Percentiles rank a stretch among this genome's conserved stretches.
Conservation (phyloP, 331 rosid species). For the Spiraea crenata region DNA sequence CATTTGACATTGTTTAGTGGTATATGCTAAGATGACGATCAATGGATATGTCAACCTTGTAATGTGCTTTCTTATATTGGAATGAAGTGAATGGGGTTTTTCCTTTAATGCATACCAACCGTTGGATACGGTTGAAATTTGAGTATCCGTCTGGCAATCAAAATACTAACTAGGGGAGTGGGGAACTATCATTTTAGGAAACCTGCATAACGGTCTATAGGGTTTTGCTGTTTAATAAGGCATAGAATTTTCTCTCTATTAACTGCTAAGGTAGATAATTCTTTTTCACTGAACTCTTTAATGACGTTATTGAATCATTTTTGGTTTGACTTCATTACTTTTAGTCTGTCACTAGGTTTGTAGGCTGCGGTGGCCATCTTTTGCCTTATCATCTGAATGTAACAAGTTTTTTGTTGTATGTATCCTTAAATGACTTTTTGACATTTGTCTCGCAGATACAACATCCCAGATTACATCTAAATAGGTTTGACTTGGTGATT, state of each 20-base stretch:
- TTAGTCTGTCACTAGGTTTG: not conserved
- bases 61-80: not conserved
- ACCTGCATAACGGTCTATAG: not conserved
- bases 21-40: not conserved
- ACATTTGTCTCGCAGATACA: slow-evolving; percentile 48
- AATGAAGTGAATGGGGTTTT: not conserved
- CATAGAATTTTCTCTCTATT: not conserved
- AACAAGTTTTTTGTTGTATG: not conserved
- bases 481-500: slow-evolving; percentile 87
- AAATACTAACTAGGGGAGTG: too few species aligned
- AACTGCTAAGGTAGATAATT: not conserved
- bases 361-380: not conserved
- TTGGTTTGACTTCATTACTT: not conserved
- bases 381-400: slow-evolving; percentile 5
- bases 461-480: slow-evolving; percentile 80
- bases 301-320: not conserved
- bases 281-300: not conserved
- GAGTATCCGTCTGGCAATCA: not conserved
- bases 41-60: not conserved
- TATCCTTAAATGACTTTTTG: not conserved
- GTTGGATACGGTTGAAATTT: not conserved
- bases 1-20: not conserved
- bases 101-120: not conserved
- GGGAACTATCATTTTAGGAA: not conserved
- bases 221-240: not conserved